phyloP scores from a whole-genome alignment of 768 basidiomycete species.

The Hirschioporus abietinus region DNA sequence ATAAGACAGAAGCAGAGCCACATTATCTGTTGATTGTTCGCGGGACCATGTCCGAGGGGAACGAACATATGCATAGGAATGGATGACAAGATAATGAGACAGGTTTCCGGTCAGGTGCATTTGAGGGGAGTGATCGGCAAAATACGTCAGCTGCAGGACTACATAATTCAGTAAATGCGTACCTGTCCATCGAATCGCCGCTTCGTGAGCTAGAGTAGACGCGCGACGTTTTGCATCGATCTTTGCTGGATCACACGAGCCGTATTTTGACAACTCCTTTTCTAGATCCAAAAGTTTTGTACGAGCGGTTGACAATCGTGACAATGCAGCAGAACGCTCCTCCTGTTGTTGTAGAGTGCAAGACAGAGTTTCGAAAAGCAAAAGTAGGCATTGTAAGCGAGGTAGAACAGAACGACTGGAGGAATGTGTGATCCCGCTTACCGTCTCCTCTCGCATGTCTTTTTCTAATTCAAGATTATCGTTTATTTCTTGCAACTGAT shows the following conservation, averaged over 20 bases:
- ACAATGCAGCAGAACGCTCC: slow-evolving; percentile 48
- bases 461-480: slow-evolving; percentile 45
- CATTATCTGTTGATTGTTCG: slow-evolving; percentile 50
- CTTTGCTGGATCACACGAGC: slow-evolving; percentile 78
- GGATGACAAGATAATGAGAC: background rate
- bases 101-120: background rate
- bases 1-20: slow-evolving; percentile 55
- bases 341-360: slow-evolving; percentile 35
- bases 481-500: slow-evolving; percentile 46
- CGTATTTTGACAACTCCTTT: slow-evolving; percentile 69
- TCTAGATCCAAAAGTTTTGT: slow-evolving; percentile 48
- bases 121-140: background rate
- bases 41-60: background rate
- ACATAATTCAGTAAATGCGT: slow-evolving; percentile 18
- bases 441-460: slow-evolving; percentile 51
- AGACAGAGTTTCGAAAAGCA: background rate
- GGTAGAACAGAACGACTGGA: background rate
- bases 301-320: slow-evolving; percentile 41
- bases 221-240: slow-evolving; percentile 74
- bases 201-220: slow-evolving; percentile 73
- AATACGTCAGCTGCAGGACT: background rate
- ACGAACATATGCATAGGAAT: background rate
- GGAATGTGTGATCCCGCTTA: slow-evolving; percentile 23
- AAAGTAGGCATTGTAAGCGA: background rate
- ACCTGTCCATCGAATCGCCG: slow-evolving; percentile 88